Conservation (phyloP, 2,329 filamentous ascomycete genomes). For the Venturiaceae sp. region DNA sequence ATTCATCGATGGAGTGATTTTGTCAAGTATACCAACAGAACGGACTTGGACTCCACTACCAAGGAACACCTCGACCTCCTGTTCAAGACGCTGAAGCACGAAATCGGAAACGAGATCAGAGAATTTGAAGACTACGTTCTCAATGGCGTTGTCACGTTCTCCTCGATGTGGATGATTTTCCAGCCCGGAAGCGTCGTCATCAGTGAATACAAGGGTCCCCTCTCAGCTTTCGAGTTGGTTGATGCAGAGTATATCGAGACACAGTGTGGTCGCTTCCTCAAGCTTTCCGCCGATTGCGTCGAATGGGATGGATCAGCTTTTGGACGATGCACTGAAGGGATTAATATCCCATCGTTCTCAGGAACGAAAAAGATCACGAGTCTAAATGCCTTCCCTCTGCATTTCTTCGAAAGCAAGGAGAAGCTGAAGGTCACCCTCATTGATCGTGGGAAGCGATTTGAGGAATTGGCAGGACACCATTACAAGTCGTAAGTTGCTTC, state of each 20-base stretch:
- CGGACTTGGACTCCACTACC: conserved; percentile 14
- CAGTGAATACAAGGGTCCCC: conserved; percentile 6
- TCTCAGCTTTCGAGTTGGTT: conserved; percentile 19
- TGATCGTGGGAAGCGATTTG: not conserved
- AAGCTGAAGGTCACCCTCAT: conserved; percentile 9
- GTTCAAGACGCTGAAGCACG: conserved; percentile 18
- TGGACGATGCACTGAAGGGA: conserved; percentile 14
- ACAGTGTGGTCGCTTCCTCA: not conserved
- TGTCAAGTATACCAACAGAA: conserved; percentile 7
- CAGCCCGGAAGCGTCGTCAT: conserved; percentile 22
- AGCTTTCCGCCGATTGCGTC: conserved; percentile 20
- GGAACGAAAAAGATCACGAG: conserved; percentile 34
- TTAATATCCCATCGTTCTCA: conserved; percentile 15
- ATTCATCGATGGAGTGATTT: conserved; percentile 24
- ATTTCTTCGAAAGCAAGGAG: conserved; percentile 31
- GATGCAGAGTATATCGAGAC: conserved; percentile 8
- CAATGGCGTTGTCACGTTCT: conserved; percentile 31
- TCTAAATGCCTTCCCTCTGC: conserved; percentile 33
- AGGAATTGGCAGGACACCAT: conserved; percentile 11
- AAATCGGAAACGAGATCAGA: conserved; percentile 13
- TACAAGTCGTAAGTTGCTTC: conserved; percentile 22
- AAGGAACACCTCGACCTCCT: conserved; percentile 22
- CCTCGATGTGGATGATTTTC: conserved; percentile 34
- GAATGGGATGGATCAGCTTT: conserved; percentile 27
- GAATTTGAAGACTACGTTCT: conserved; percentile 18